Conservation (phyloP, 306 rosid species). For the Cucurbita maxima region DNA sequence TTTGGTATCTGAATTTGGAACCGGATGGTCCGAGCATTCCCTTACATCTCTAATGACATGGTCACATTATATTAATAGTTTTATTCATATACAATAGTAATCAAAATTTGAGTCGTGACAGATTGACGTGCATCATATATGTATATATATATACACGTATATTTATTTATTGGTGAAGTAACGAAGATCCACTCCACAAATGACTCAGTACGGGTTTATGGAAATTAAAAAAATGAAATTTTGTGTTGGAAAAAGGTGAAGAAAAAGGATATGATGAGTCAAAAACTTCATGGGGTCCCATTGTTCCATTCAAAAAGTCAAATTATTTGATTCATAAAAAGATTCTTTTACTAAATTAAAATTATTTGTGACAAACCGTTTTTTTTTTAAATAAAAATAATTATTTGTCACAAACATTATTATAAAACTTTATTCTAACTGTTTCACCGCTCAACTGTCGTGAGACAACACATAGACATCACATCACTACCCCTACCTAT, state of each 20-base stretch:
- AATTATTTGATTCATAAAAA: not conserved
- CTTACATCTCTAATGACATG: no score
- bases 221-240: not conserved
- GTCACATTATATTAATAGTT: no score
- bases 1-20: no score
- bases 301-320: not conserved
- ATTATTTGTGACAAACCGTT: not conserved
- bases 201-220: not conserved
- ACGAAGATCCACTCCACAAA: not conserved
- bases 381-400: no score
- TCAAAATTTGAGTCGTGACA: no score
- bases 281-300: slow-evolving; percentile 1
- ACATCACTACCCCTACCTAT: no score
- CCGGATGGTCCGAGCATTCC: no score
- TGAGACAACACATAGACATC: no score
- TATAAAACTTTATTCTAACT: not conserved
- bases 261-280: not conserved
- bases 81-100: no score
- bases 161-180: no score
- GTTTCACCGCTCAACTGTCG: not conserved
- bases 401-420: not conserved
- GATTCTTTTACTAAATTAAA: not conserved
- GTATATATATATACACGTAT: no score
- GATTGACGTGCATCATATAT: no score
- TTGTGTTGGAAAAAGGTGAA: not conserved